These are phyloP conservation scores for Pichia sp. DNA, from an alignment of 1,139 yeast genomes.

Conservation along the genomic window DNA sequence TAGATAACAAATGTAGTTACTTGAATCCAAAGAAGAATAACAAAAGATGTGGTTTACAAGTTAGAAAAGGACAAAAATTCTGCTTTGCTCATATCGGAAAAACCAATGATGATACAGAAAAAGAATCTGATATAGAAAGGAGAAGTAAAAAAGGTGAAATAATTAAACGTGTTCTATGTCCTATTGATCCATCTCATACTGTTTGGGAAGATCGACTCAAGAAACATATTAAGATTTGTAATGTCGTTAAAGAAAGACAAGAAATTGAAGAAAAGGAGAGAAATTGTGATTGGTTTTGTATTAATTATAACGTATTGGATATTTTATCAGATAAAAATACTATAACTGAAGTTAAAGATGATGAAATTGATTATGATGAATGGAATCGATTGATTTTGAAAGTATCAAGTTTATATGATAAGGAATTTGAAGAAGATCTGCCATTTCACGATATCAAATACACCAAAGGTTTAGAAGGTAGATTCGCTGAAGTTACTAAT, in stretches of 20 bases:
- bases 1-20: constrained; percentile 20
- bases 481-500: constrained; percentile 45
- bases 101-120: background rate
- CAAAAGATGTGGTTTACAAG: constrained; percentile 51
- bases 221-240: constrained; percentile 59
- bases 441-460: constrained; percentile 19
- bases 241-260: constrained; percentile 30
- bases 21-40: constrained; percentile 18
- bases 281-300: constrained; percentile 18
- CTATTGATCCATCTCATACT: constrained; percentile 68
- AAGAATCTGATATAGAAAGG: constrained; percentile 14
- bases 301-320: constrained; percentile 20
- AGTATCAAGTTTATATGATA: constrained; percentile 19
- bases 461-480: constrained; percentile 27
- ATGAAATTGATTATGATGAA: constrained; percentile 18
- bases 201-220: constrained; percentile 55
- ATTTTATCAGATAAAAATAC: background rate
- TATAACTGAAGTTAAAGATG: constrained; percentile 9
- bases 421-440: constrained; percentile 16
- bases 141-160: constrained; percentile 23
- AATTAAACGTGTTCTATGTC: constrained; percentile 59
- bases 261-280: constrained; percentile 15
- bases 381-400: constrained; percentile 26
- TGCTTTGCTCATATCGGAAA: constrained; percentile 54
- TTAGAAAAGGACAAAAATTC: constrained; percentile 41